Conservation (phyloP, 345 rosid species). For the Salix brachista region DNA sequence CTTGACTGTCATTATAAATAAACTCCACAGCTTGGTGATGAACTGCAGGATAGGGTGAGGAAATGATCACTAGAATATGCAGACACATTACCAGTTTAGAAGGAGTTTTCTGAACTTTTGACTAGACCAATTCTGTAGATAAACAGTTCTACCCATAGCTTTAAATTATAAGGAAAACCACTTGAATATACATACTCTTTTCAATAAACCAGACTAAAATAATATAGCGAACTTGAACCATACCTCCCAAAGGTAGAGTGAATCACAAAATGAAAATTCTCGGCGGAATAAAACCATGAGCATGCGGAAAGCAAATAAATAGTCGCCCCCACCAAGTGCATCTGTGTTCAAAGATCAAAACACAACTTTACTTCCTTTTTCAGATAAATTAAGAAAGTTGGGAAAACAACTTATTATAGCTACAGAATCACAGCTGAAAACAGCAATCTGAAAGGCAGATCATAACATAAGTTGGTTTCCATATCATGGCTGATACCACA, state of each 20-base stretch:
- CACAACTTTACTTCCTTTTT: neutral
- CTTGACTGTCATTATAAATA: neutral
- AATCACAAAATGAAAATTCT: constrained; percentile 92
- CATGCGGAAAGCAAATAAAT: constrained; percentile 94
- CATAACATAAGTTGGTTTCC: neutral
- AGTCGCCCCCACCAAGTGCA: constrained; percentile 92
- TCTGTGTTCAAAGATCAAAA: constrained; percentile 43
- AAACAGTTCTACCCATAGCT: neutral
- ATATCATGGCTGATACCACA: neutral
- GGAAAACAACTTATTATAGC: neutral
- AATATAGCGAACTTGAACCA: constrained; percentile 1
- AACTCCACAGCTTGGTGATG: neutral
- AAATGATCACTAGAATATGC: neutral
- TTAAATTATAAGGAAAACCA: neutral
- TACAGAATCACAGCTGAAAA: constrained; percentile 4
- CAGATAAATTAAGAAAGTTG: constrained; percentile 5
- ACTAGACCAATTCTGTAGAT: neutral
- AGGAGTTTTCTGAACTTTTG: neutral
- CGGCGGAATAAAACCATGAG: constrained; percentile 95
- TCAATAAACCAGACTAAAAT: constrained; percentile 3
- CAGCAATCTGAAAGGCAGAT: neutral
- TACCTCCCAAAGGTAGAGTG: constrained; percentile 99
- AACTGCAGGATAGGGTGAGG: neutral
- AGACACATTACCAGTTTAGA: neutral
- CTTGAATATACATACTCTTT: neutral